A percentile compares a stretch with the other conserved stretches of the same genome.
Evolutionary conservation across 1,284 basidiomycete species (phyloP).

Genomic region (Boletus nobilissimus): DNA sequence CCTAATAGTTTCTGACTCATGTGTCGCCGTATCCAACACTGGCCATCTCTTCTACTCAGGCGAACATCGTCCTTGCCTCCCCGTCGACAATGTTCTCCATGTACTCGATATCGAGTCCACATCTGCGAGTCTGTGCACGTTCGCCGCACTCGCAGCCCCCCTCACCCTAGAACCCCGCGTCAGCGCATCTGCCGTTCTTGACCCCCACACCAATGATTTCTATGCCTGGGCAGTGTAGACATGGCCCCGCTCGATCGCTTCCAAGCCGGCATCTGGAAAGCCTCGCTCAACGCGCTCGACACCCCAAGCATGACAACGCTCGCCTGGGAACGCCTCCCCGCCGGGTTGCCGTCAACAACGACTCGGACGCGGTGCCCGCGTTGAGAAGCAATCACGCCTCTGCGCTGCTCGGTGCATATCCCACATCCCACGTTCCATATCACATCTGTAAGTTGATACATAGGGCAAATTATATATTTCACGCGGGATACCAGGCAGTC

Average conservation of each 20-base stretch:
- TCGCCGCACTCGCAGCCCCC: conserved; percentile 4
- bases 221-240: conserved; percentile 56
- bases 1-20: too few species aligned
- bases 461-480: conserved; percentile 54
- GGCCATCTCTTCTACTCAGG: conserved; percentile 51
- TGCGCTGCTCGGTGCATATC: conserved; percentile 17
- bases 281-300: conserved; percentile 10
- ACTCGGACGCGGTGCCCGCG: conserved; percentile 29
- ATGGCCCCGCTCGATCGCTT: conserved; percentile 48
- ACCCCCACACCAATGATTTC: conserved; percentile 38
- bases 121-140: conserved; percentile 7
- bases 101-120: conserved; percentile 35
- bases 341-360: conserved; percentile 33
- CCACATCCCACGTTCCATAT: too few species aligned
- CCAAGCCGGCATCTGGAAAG: conserved; percentile 49
- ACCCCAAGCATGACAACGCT: neutral
- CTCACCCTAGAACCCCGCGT: conserved; percentile 45
- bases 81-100: conserved; percentile 50
- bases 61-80: conserved; percentile 53
- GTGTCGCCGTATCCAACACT: conserved; percentile 39
- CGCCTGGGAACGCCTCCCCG: conserved; percentile 35
- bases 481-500: conserved; percentile 56
- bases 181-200: conserved; percentile 49
- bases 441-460: neutral
- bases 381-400: conserved; percentile 40